Conservation (phyloP, 352 stramenopile genomes). For the Elongisporangium anandrum region DNA sequence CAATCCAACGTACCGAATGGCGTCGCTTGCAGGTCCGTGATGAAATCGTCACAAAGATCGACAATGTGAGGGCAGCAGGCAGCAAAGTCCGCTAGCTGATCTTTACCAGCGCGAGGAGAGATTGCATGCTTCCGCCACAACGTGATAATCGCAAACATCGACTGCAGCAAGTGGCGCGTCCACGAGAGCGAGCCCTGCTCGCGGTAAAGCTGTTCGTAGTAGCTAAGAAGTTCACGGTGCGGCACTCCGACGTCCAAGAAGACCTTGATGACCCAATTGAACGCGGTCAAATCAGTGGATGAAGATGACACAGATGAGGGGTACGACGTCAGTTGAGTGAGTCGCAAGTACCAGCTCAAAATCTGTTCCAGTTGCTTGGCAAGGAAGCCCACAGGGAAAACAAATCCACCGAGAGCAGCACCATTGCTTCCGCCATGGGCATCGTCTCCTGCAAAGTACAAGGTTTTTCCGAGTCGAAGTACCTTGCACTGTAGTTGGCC, state of each 20-base stretch:
- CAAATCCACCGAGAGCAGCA: slow-evolving; percentile 34
- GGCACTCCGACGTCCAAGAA: slow-evolving; percentile 80
- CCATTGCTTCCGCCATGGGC: slow-evolving; percentile 32
- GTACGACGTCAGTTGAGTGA: slow-evolving; percentile 47
- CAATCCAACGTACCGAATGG: slow-evolving; percentile 45
- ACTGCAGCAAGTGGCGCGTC: slow-evolving; percentile 75
- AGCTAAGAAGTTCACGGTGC: slow-evolving; percentile 63
- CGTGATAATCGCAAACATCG: slow-evolving; percentile 68
- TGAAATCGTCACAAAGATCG: slow-evolving; percentile 72
- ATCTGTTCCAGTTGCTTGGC: slow-evolving; percentile 72
- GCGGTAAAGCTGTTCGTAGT: slow-evolving; percentile 81
- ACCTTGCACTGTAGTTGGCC: slow-evolving; percentile 76
- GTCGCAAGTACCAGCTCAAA: slow-evolving; percentile 70
- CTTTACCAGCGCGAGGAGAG: slow-evolving; percentile 58
- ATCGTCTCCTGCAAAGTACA: slow-evolving; percentile 59
- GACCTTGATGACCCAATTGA: slow-evolving; percentile 82
- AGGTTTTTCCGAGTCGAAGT: slow-evolving; percentile 63
- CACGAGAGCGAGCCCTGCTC: slow-evolving; percentile 51
- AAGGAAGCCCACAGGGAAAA: slow-evolving; percentile 76
- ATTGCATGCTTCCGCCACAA: slow-evolving; percentile 83
- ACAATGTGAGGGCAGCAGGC: slow-evolving; percentile 75
- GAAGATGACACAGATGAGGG: slow-evolving; percentile 34
- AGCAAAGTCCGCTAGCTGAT: slow-evolving; percentile 68
- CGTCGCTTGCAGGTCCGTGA: slow-evolving; percentile 76
- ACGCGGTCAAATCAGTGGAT: slow-evolving; percentile 55